phyloP scores from a whole-genome alignment of 2,329 filamentous ascomycete genomes.

The Fusarium robinianum region DNA sequence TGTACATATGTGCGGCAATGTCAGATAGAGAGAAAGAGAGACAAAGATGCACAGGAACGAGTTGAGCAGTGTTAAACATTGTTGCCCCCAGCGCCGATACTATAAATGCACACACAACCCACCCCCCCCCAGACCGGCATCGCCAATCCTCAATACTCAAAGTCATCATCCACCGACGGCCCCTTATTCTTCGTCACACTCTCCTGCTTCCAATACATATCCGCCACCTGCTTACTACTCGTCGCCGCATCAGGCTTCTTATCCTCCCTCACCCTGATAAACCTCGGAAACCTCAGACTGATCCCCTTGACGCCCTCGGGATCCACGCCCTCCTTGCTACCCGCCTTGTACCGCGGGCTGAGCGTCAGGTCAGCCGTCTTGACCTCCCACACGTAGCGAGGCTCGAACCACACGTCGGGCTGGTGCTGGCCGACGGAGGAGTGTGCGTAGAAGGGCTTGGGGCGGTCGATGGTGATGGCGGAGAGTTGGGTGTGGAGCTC shows the following conservation, averaged over 20 bases:
- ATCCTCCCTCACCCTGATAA: slow-evolving; percentile 89
- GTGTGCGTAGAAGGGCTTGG: slow-evolving; percentile 95
- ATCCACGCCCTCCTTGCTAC: slow-evolving; percentile 77
- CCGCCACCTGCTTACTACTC: slow-evolving; percentile 80
- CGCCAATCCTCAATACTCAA: slow-evolving; percentile 89
- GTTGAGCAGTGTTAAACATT: no score
- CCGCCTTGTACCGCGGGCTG: slow-evolving; percentile 92
- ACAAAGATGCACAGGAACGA: no score
- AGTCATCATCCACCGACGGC: slow-evolving; percentile 90
- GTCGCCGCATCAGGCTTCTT: slow-evolving; percentile 95
- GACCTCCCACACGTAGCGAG: slow-evolving; percentile 93
- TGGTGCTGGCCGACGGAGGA: slow-evolving; percentile 85
- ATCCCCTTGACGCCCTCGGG: slow-evolving; percentile 75
- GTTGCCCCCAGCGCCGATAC: no score
- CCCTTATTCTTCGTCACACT: slow-evolving; percentile 85
- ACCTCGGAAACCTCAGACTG: slow-evolving; percentile 87
- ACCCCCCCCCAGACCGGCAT: no score
- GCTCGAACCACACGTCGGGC: slow-evolving; percentile 98
- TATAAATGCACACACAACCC: background rate
- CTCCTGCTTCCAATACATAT: slow-evolving; percentile 97
- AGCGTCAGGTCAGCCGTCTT: slow-evolving; percentile 95
- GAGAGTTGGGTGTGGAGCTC: slow-evolving; percentile 78
- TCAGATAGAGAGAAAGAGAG: no score
- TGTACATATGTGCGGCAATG: no score
- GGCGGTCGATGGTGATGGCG: slow-evolving; percentile 78